These are phyloP conservation scores for Heliocybe sulcata DNA, from an alignment of 1,284 basidiomycete species.

Conservation along the genomic window DNA sequence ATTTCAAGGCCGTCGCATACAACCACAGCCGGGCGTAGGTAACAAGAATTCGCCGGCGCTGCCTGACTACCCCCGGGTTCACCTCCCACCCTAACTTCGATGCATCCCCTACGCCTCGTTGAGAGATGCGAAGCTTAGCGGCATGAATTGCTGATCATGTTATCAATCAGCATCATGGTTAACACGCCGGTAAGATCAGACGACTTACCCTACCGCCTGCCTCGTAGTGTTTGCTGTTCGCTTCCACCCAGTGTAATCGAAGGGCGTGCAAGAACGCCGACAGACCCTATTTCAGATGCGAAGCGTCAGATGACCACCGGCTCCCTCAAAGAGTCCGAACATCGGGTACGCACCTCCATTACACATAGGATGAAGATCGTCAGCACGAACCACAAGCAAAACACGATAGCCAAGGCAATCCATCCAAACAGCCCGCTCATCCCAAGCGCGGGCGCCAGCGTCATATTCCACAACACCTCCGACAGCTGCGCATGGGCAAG, in stretches of 20 bases:
- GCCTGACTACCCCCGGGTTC: background rate
- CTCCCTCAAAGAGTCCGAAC: background rate
- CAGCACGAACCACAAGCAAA: slow-evolving; percentile 74
- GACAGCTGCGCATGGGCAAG: slow-evolving; percentile 97
- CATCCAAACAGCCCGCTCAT: slow-evolving; percentile 49
- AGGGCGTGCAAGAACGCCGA: slow-evolving; percentile 95
- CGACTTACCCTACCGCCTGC: slow-evolving; percentile 79
- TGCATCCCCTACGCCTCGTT: slow-evolving; percentile 5
- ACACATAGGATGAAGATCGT: slow-evolving; percentile 81
- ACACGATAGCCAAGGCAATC: slow-evolving; percentile 60
- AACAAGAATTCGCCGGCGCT: background rate
- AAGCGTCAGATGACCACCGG: background rate
- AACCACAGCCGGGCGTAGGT: background rate
- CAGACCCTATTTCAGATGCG: slow-evolving; percentile 51
- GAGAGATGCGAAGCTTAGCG: slow-evolving; percentile 49
- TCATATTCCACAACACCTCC: slow-evolving; percentile 92
- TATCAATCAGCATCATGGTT: slow-evolving; percentile 21
- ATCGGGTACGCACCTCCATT: slow-evolving; percentile 72
- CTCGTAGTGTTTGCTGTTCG: slow-evolving; percentile 94
- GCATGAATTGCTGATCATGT: slow-evolving; percentile 48
- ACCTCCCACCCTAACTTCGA: background rate
- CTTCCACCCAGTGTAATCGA: slow-evolving; percentile 97
- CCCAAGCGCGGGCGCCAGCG: slow-evolving; percentile 53
- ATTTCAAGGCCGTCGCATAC: background rate
- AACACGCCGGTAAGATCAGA: slow-evolving; percentile 15